Conservation (phyloP, 1,284 basidiomycete genomes). For the Microbotryum violaceum region DNA sequence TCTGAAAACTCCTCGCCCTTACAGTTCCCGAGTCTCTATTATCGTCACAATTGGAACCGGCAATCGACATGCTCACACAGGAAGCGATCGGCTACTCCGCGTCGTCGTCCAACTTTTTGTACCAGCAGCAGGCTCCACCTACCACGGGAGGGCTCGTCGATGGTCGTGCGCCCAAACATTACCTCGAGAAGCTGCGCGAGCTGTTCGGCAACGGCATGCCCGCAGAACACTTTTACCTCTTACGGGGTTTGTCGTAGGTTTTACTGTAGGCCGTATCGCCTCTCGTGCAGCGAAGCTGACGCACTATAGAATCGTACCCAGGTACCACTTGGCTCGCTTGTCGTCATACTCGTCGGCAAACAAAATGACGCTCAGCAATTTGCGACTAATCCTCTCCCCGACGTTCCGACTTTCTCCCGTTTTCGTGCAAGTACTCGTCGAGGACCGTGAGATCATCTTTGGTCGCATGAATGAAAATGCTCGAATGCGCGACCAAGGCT, state of each 20-base stretch:
- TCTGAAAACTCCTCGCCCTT: too few relatives aligned
- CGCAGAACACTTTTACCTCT: constrained; percentile 27
- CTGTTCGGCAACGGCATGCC: constrained; percentile 20
- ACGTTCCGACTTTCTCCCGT: constrained; percentile 32
- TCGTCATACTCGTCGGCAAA: constrained; percentile 19
- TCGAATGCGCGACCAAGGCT: too few relatives aligned
- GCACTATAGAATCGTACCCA: neutral
- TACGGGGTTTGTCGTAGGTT: constrained; percentile 22
- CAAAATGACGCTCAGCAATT: constrained; percentile 35
- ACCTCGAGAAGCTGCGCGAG: constrained; percentile 21
- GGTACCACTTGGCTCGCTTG: constrained; percentile 30
- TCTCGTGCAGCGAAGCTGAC: neutral
- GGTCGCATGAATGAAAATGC: neutral
- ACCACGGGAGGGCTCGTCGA: neutral
- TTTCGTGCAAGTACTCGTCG: constrained; percentile 31
- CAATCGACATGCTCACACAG: constrained; percentile 24
- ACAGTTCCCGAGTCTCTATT: constrained; percentile 34
- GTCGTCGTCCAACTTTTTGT: constrained; percentile 17
- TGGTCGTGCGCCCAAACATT: constrained; percentile 9
- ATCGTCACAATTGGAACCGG: constrained; percentile 13
- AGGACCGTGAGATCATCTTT: constrained; percentile 24
- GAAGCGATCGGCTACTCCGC: constrained; percentile 29
- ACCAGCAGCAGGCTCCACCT: neutral
- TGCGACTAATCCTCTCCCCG: constrained; percentile 33
- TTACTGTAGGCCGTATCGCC: neutral